Evolutionary conservation across 208 protist species (phyloP), one percentile per base, ranked within the genome.

Genomic region (Herpetomonas samuelpessoai): DNA sequence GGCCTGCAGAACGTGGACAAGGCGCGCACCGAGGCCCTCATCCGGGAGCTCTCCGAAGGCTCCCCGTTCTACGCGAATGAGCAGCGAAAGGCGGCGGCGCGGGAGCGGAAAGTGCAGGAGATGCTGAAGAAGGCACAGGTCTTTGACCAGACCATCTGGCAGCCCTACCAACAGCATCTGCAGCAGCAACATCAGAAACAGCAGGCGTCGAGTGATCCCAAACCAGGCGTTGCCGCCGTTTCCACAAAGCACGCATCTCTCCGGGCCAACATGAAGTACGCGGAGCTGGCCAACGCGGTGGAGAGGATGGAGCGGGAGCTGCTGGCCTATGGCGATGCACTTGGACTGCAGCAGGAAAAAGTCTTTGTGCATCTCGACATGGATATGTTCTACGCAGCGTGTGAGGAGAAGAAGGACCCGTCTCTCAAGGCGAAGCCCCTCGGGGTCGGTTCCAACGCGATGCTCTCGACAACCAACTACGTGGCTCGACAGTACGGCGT

Each of bases 401-500:
- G 96, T 0, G 91, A 97, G 74, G 83, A 91, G 63, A 88, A 90
- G 62, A 92, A 97, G 65, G 74, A 97, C 44, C 95, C 96, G 2
- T 44, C 47, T 26, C 84, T 97, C 10, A 55, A 57, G 10, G 52
- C 39, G 10, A 67, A 94, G n/a, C 97, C 97, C 21, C 79, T 98
- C 7, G 97, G 87, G 3, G 91, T 98, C 16, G 97, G 97, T 14
- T 71, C 73, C 22, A 75, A 74, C 57, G 50, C 74, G 16, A 98
- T 98, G 97, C 75, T 98, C 7, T 83, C 61, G 14, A 98, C 97
- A 12, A 84, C 89, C 2, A 98, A 97, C 73, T 98, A 98, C 69
- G 67, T 91, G 3, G 97, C 97, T 9, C 76, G 97, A 12, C 68
- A 88, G 54, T 98, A 84, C 64, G 97, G 97, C 24, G 94, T 98